Conservation (phyloP, 805 yeast species). For the Candida michaelii region DNA sequence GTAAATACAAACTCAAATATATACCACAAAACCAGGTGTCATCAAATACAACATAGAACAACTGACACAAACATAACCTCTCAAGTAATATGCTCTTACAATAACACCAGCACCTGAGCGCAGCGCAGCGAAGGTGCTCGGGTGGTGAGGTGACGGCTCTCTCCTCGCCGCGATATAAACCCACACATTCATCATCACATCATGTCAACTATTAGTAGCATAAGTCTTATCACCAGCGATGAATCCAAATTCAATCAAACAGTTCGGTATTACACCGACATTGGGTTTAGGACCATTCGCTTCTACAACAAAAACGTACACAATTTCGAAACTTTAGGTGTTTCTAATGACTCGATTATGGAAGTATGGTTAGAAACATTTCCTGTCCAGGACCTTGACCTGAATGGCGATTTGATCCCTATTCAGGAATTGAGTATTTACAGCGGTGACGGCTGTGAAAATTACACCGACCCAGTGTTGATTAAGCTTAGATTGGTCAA, state of each 20-base stretch:
- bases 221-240: slow-evolving; percentile 60
- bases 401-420: slow-evolving; percentile 34
- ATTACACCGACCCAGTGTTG: slow-evolving; percentile 27
- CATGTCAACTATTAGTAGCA: slow-evolving; percentile 38
- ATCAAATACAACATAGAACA: too few relatives aligned
- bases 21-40: too few relatives aligned
- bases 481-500: slow-evolving; percentile 35
- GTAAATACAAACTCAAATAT: too few relatives aligned
- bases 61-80: too few relatives aligned
- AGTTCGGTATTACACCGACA: slow-evolving; percentile 53
- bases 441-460: slow-evolving; percentile 35
- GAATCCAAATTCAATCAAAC: slow-evolving; percentile 46
- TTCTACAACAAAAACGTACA: slow-evolving; percentile 48
- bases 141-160: too few relatives aligned
- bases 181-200: neutral
- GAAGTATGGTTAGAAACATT: slow-evolving; percentile 75
- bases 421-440: slow-evolving; percentile 43
- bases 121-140: too few relatives aligned
- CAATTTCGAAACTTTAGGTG: slow-evolving; percentile 38
- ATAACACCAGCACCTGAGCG: too few relatives aligned
- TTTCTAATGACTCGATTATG: slow-evolving; percentile 62
- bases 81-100: too few relatives aligned
- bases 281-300: slow-evolving; percentile 64
- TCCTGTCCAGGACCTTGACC: slow-evolving; percentile 46
- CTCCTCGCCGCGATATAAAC: too few relatives aligned